Base-by-base conservation (phyloP, 2,329 filamentous ascomycete species). In the Tetracladium maxilliforme region DNA sequence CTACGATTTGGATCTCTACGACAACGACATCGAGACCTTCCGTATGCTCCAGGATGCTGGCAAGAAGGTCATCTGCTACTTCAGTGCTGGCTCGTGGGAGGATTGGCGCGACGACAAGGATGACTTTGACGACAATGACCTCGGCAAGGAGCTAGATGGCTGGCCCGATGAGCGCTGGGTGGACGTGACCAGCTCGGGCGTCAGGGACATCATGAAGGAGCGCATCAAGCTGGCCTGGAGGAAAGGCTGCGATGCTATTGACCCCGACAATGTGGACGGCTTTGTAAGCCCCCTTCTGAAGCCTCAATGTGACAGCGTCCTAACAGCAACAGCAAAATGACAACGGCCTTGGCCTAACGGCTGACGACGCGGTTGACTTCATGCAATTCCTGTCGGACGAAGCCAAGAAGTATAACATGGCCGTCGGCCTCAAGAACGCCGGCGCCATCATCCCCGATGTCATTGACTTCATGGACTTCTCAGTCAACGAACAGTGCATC, bases 21-120 rank as follows among this genome's bases (percentile, higher is more conserved):
- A 76, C 42, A 66, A 63, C 25, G 44, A 51, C 6, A 48, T 51
- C 10, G 40, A 47, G 6, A 56, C 49, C 2, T 64, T 73, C 25
- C 31, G 45, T 4, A 41, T 44, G 5, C 49, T 74, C 10, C 61
- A 71, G 21, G 33, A 36, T 4, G 39, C 56, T 15, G 63, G 60
- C 7, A 65, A 65, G 40, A 70, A 64, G 32, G 65, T 80, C 27
- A 72, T 82, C 30, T 83, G 77, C 53, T 83, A 83, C 49, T 82
- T 82, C 51, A 75, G 69, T 25, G 74, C 72, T 0, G 77, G 77
- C 2, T 73, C 67, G 6, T 79, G 64, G 37, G 77, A 83, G 46
- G 43, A 68, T 25, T 68, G 61, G 52, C 60, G 76, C 4, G 47
- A 57, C 1, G 77, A 82, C 41, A 56, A 58, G 11, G 41, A 40